Evolutionary conservation across 805 yeast species (phyloP).

Genomic region (Schizosaccharomyces cryophilus): DNA sequence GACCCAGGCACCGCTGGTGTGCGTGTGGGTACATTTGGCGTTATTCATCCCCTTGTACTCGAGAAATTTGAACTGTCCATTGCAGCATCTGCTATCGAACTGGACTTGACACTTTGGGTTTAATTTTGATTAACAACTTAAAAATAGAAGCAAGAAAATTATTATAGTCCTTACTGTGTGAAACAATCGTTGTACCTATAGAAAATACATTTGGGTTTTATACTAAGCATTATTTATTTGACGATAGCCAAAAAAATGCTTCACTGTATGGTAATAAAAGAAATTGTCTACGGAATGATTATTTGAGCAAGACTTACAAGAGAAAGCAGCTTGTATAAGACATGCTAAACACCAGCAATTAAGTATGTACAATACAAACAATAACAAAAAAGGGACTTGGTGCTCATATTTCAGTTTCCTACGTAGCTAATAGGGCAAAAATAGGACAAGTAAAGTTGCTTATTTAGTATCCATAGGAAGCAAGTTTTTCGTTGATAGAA

Average conservation of each 20-base stretch:
- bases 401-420: too few relatives aligned
- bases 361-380: neutral
- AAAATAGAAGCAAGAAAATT: too few relatives aligned
- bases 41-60: slow-evolving; percentile 84
- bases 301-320: too few relatives aligned
- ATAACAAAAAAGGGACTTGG: too few relatives aligned
- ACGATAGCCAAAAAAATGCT: too few relatives aligned
- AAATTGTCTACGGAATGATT: too few relatives aligned
- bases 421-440: neutral
- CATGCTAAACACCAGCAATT: neutral
- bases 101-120: slow-evolving; percentile 70
- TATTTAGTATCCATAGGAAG: slow-evolving; percentile 85
- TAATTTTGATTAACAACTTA: slow-evolving; percentile 12
- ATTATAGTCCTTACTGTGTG: too few relatives aligned
- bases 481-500: slow-evolving; percentile 80
- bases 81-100: slow-evolving; percentile 60
- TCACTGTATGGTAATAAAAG: too few relatives aligned
- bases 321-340: too few relatives aligned
- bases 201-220: too few relatives aligned
- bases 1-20: slow-evolving; percentile 17
- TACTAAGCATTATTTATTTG: too few relatives aligned
- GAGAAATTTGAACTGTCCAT: slow-evolving; percentile 68
- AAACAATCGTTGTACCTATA: too few relatives aligned
- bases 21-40: slow-evolving; percentile 64
- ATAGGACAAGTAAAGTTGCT: neutral